Percentiles rank a stretch among this genome's conserved stretches.
phyloP scores from a whole-genome alignment of 1,139 yeast genomes.

The Sugiyamaella xylanicola region DNA sequence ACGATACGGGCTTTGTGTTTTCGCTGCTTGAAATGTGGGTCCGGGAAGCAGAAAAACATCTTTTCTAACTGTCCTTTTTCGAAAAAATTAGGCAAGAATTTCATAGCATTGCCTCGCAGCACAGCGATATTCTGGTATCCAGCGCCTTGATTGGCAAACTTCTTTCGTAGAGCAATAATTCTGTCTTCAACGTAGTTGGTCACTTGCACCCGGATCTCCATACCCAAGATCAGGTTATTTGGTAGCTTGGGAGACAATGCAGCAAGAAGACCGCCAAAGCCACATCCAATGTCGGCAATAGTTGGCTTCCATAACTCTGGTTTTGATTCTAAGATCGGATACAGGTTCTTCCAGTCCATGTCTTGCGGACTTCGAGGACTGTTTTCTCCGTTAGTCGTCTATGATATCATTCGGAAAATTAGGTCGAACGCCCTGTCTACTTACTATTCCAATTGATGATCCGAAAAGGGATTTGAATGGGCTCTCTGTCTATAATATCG shows the following conservation, averaged over 20 bases:
- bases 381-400: constrained; percentile 7
- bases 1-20: constrained; percentile 97
- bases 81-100: constrained; percentile 92
- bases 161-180: constrained; percentile 79
- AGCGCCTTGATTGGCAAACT: constrained; percentile 42
- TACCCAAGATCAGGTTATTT: constrained; percentile 74
- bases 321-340: constrained; percentile 49
- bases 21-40: constrained; percentile 96
- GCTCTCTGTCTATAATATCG: constrained; percentile 95
- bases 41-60: constrained; percentile 98
- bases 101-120: constrained; percentile 95
- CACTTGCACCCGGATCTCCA: constrained; percentile 98
- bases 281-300: constrained; percentile 97
- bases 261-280: constrained; percentile 89
- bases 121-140: constrained; percentile 82
- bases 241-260: constrained; percentile 80
- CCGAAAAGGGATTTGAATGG: constrained; percentile 96
- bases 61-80: constrained; percentile 70
- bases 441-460: constrained; percentile 79
- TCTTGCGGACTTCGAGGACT: constrained; percentile 70
- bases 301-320: constrained; percentile 58
- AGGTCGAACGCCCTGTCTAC: too few species aligned
- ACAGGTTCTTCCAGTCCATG: constrained; percentile 85
- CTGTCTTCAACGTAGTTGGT: constrained; percentile 96
- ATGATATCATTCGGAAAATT: too few species aligned